Base-by-base conservation (phyloP, 2,329 filamentous ascomycete genomes). In the Blastomyces gilchristii region DNA sequence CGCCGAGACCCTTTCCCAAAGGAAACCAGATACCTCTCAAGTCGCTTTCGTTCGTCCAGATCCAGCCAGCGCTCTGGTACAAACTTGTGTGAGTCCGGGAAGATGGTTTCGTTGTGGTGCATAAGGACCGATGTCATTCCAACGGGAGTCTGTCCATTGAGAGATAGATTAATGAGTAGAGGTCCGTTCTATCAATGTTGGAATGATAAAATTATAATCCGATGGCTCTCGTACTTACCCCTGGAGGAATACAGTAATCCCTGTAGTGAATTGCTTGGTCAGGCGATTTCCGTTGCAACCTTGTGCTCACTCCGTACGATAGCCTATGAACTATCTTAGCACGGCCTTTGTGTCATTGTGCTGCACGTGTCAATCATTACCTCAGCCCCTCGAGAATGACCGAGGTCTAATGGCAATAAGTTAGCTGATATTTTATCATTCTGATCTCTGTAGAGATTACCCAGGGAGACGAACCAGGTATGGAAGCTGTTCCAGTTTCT, bases 21-120 rank as follows among this genome's bases (percentile, higher is more conserved):
- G 22, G 69, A 31, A 28, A 70, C 67, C 12, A 69, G 31, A 54
- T 68, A 68, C 11, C 63, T 63, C n/a, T 67, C 64, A 28, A 70
- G 63, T 34, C 63, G 64, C 22, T 63, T 61, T 31, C 65, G 62
- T 41, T 65, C 62, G 16, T 64, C 58, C 31, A 62, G n/a, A 37
- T 68, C 66, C 41, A 70, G 50, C 69, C 69, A 71, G 12, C 69
- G 66, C 45, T 69, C 68, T 18, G 69, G 69, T 11, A 63, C 61
- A 57, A 69, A 71, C 34, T 56, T 65, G 18, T 62, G 53, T 5
- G 69, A 63, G 47, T 71, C 65, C 6, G 67, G 69, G 59, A 70
- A 71, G 49, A 70, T 64, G 7, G 57, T 43, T 9, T 63, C 50
- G 62, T 72, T 65, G 56, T 64, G 63, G 60, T 71, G 69, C 34